Base-by-base conservation (phyloP, 2,329 filamentous ascomycete genomes). In the Ophidiomyces ophidiicola region DNA sequence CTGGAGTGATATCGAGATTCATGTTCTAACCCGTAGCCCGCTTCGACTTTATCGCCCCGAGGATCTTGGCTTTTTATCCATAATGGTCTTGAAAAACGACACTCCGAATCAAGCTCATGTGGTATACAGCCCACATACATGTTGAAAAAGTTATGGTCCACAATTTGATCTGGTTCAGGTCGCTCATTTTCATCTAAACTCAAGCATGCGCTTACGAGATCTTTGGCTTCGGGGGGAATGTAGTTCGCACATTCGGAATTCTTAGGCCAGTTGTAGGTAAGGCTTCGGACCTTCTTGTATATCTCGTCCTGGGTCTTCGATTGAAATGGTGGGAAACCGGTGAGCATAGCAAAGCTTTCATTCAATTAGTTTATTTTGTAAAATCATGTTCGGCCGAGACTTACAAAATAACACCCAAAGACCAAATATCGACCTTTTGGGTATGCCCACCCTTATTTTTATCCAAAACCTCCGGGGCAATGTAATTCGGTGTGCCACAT, bases 371-470 rank as follows among this genome's bases (percentile, higher is more conserved):
- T 45, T 11, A 15, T 17, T 33, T 12, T 4, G n/a, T 15, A 21
- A 19, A 6, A 14, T 6, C 15, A 26, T 31, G 10, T 4, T 10
- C 7, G 17, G 12, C 8, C 21, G 10, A 40, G 28, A 30, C n/a
- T 67, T 66, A 87, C 78, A 92, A 86, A 57, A 98, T 98, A 49
- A 98, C 90, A 14, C 92, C 90, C 55, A 98, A 71, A 31, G 88
- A 94, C 92, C 92, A 98, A 41, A 98, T 83, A 57, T 98, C 90
- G 3, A 98, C 90, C 68, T 92, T 94, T 57, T 96, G 87, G 49
- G 94, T 90, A 57, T 98, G 90, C 0, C 90, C 90, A 52, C 88
- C 85, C 55, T 84, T 90, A 23, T 82, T 84, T 67, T 90, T 94
- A 55, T 94, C 84, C 36, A 98, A 64, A 45, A 98, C 94, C 56